Evolutionary conservation across 192 early-diverging fungal genomes (phyloP), one percentile per base, ranked within the genome.

Genomic region (Chytriomyces hyalinus): DNA sequence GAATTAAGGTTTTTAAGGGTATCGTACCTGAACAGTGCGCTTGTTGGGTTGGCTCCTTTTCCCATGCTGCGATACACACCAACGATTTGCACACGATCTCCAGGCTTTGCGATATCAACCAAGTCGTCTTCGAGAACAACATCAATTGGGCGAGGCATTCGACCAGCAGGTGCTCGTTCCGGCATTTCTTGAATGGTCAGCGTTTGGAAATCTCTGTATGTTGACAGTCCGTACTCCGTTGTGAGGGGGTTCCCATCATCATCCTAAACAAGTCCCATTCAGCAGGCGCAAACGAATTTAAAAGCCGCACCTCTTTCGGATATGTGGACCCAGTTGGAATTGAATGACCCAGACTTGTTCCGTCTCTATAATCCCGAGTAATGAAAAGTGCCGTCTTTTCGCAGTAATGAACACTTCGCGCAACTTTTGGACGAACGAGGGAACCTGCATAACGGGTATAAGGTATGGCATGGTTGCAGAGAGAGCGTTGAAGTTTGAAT

Each of bases 151-250:
- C 96, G 90, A 45, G 96, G 95, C 75, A 99, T 85, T 82, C 95
- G 92, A 22, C 98, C 97, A 6, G 95, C 92, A 15, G 96, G 96
- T 7, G 97, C 93, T 22, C 97, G 90, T 82, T 99, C 98, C 0
- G 98, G 98, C 97, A 99, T 99, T 86, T 99, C 98, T 83, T 99
- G 98, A 57, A 99, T 88, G 47, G 90, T 94, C 63, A 98, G 90
- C 8, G 90, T 93, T 82, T 99, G 98, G 80, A 94, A 94, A 83
- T 98, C 96, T 46, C 93, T 84, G 83, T 97, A 99, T 10, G 89
- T 86, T 48, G 91, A 94, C 75, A 88, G 90, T 11, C 98, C 98
- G 81, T 92, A 99, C 80, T 98, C 96, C 1, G 97, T 98, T 1
- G 91, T 92, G 51, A 99, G 84, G 8, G 93, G 87, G 79, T 99